A percentile compares a stretch with the other conserved stretches of the same genome.
These are phyloP conservation scores for Sesbania bispinosa DNA, from an alignment of 306 rosid genomes.

Conservation along the genomic window DNA sequence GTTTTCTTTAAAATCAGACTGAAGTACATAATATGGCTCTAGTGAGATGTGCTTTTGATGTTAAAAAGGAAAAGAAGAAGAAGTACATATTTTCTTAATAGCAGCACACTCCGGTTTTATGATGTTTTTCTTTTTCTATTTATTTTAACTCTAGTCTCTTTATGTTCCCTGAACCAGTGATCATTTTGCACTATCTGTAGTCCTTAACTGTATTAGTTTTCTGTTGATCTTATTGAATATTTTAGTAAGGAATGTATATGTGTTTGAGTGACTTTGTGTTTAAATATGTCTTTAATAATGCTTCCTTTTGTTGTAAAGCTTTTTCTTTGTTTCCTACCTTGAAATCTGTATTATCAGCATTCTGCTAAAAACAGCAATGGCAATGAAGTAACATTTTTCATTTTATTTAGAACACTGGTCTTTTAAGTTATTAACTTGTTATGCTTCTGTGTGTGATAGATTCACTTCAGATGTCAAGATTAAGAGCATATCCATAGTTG, in stretches of 20 bases:
- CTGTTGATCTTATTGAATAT: not conserved
- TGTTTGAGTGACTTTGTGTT: not conserved
- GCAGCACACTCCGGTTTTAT: not conserved
- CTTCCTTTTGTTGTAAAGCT: not conserved
- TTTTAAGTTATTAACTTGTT: slow-evolving; percentile 16
- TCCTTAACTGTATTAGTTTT: not conserved
- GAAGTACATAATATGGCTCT: not conserved
- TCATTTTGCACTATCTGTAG: not conserved
- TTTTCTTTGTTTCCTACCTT: not conserved
- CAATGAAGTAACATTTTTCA: not conserved
- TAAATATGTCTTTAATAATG: not conserved
- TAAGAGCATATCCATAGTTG: slow-evolving; percentile 84
- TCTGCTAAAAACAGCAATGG: not conserved
- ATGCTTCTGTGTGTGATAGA: slow-evolving; percentile 38
- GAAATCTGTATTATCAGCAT: not conserved
- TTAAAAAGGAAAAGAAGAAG: not conserved
- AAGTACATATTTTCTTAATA: not conserved
- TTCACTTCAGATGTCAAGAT: slow-evolving; percentile 97
- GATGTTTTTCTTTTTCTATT: not conserved
- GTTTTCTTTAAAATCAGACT: not conserved
- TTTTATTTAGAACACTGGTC: not conserved
- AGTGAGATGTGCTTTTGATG: not conserved
- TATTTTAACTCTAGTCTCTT: not conserved
- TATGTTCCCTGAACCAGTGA: not conserved
- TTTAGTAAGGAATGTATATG: not conserved